phyloP scores from a whole-genome alignment of 2,329 filamentous ascomycete species.

The Rhytidhysteron rufulum region DNA sequence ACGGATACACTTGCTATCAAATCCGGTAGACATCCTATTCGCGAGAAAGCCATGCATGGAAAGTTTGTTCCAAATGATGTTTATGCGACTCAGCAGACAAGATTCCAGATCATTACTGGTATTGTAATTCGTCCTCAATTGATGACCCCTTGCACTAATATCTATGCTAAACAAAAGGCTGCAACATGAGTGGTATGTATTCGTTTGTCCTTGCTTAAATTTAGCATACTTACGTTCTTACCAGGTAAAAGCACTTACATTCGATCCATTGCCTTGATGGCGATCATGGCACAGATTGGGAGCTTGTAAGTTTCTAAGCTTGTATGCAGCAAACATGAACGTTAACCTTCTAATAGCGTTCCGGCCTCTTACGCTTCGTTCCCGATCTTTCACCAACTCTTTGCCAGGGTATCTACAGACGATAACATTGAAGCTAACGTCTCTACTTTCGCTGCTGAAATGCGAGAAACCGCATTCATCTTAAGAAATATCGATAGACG shows the following conservation, averaged over 20 bases:
- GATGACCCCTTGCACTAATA: too few relatives aligned
- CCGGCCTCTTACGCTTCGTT: slow-evolving; percentile 82
- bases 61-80: slow-evolving; percentile 86
- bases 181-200: slow-evolving; percentile 77
- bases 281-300: slow-evolving; percentile 91
- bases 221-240: too few relatives aligned
- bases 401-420: slow-evolving; percentile 81
- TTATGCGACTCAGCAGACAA: slow-evolving; percentile 72
- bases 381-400: slow-evolving; percentile 75
- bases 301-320: slow-evolving; percentile 53
- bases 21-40: slow-evolving; percentile 71
- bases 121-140: too few relatives aligned
- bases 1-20: slow-evolving; percentile 68
- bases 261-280: slow-evolving; percentile 74
- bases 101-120: slow-evolving; percentile 87
- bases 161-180: too few relatives aligned
- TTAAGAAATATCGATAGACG: slow-evolving; percentile 73
- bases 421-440: slow-evolving; percentile 87
- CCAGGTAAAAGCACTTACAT: slow-evolving; percentile 83
- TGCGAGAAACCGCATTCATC: slow-evolving; percentile 95
- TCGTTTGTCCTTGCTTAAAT: too few relatives aligned
- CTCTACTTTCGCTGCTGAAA: slow-evolving; percentile 90
- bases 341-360: slow-evolving; percentile 51
- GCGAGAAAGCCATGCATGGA: slow-evolving; percentile 65
- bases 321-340: too few relatives aligned